Evolutionary conservation across 2,329 filamentous ascomycete species (phyloP), one percentile per base, ranked within the genome.

Genomic region (Xylariaceae sp.): DNA sequence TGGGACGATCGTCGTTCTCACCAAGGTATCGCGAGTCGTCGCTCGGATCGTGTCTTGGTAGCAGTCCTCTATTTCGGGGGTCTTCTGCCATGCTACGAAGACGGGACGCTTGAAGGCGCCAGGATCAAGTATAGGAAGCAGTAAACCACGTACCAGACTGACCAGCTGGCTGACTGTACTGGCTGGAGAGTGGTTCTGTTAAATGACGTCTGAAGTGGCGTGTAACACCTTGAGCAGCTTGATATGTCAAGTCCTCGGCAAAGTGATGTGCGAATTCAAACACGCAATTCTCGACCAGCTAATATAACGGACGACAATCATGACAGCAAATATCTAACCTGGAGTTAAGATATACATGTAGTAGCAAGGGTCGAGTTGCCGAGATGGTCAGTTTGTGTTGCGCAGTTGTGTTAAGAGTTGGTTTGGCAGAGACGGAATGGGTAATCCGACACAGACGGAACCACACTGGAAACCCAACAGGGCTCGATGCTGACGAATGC

Each of bases 11-110:
- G 60, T 79, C 77, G 52, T 74, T 75, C 55, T 75, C 75, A 53
- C 75, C 74, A 49, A 76, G 74, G 63, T 79, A 75, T 54, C 75
- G 74, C 53, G 70, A 72, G 40, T 78, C 76, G 66, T 78, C 74
- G 62, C 68, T 53, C 40, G 63, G 65, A 19, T 71, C 63, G 64
- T 73, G 70, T 60, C 69, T 71, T 46, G 67, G 65, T 54, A 66
- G 69, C 57, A 71, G 70, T 68, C 67, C 70, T 68, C 68, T 69
- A 52, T 60, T 57, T 49, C 70, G 67, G 61, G 67, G 70, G 53
- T 75, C 71, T 67, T 74, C 73, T 65, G 71, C 72, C 75, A 75
- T 76, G 58, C 65, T 73, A 68, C 66, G 61, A 57, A 64, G 59
- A 65, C 57, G 49, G 32, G 63, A 68, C 65, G 65, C 62, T 64